Evolutionary conservation across 345 rosid genomes (phyloP).

Genomic region (Cardamine occulta): DNA sequence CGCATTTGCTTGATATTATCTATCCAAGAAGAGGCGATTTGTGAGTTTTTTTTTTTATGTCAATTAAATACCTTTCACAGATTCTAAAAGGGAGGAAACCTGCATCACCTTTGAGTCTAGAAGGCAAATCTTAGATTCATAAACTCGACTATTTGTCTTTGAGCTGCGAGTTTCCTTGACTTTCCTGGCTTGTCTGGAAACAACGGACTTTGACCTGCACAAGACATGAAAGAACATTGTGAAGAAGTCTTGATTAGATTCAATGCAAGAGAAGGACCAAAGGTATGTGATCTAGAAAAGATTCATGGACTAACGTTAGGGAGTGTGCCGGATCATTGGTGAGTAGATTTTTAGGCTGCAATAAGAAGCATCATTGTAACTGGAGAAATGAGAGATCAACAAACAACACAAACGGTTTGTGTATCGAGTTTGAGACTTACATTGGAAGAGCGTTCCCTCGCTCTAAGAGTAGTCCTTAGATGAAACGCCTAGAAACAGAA

Average conservation of each 20-base stretch:
- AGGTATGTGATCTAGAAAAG: neutral
- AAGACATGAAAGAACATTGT: neutral
- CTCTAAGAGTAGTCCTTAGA: slow-evolving; percentile 29
- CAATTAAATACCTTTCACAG: neutral
- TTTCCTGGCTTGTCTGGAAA: neutral
- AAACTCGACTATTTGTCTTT: slow-evolving; percentile 16
- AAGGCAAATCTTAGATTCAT: slow-evolving; percentile 27
- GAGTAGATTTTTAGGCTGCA: slow-evolving; percentile 25
- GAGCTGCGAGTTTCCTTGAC: slow-evolving; percentile 24
- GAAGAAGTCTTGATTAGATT: slow-evolving; percentile 10
- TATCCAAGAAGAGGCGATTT: neutral
- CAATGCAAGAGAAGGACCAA: slow-evolving; percentile 14
- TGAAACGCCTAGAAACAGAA: slow-evolving; percentile 24
- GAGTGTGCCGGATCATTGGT: slow-evolving; percentile 1
- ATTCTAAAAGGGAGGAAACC: neutral
- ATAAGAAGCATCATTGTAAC: slow-evolving; percentile 7
- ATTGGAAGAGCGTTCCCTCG: slow-evolving; percentile 27
- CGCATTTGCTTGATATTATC: slow-evolving; percentile 19
- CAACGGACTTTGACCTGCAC: slow-evolving; percentile 24
- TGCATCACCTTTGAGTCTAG: slow-evolving; percentile 35
- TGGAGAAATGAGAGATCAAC: slow-evolving; percentile 10
- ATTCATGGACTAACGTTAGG: slow-evolving; percentile 32
- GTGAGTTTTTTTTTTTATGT: neutral
- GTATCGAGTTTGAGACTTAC: slow-evolving; percentile 29
- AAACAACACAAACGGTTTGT: neutral